Base-by-base conservation (phyloP, 768 basidiomycete species). In the Galerina marginata region DNA sequence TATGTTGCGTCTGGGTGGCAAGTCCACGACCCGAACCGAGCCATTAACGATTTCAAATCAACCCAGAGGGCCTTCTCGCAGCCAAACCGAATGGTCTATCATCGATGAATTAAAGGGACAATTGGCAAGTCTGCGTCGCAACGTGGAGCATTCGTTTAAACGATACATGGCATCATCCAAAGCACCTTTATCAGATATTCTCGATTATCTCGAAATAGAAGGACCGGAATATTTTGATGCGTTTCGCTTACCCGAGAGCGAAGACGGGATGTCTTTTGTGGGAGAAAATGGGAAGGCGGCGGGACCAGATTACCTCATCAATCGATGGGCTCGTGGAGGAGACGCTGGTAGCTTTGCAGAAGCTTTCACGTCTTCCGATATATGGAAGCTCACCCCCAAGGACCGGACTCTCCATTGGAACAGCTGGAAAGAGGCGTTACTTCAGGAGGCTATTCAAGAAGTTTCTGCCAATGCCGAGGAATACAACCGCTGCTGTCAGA, bases 1-100 rank as follows among this genome's bases (percentile, higher is more conserved):
- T 36, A 83, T 91, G 54, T 82, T 89, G 29, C 82, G 89, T 0
- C 73, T 91, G 0, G 83, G 83, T 6, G 81, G 88, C 9, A 88
- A 89, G 61, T 80, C 82, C 0, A 85, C 82, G 3, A 0, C 73
- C 0, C 64, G 74, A 0, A 86, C 86, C 0, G 80, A 80, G 42
- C 70, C 74, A 0, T 71, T 90, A 23, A 66, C 77, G 4, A 67
- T 90, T 3, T 72, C 71, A 7, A 78, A 77, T 0, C 83, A 86
- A 56, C 47, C 65, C 49, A 39, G 47, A 42, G 54, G 20, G 54
- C 37, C 25, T 7, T 61, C 66, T 44, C 49, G 62, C 33, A 57
- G 63, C 33, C 37, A 46, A 23, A 64, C 55, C 9, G 45, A 47
- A 36, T 66, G 75, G 36, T 68, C 1, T 1, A 67, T 75, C 23